Base-by-base conservation (phyloP, 257 asterid species). In the Phtheirospermum japonicum region DNA sequence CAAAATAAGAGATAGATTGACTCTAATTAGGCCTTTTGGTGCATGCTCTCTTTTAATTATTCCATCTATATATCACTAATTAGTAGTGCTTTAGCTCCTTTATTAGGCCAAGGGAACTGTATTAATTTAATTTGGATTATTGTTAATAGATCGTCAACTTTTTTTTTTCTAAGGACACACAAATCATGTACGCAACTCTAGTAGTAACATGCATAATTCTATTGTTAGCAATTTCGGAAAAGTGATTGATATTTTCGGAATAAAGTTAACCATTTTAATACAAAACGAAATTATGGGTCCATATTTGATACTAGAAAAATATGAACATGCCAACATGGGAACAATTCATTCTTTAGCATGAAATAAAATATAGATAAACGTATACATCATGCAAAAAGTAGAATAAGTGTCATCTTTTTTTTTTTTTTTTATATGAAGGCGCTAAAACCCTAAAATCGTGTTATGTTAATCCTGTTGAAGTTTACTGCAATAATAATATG, bases 201-300 rank as follows among this genome's bases (percentile, higher is more conserved):
- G 16, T 5, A 17, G n/a, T 28, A 62, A 55, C 71, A 16, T 45
- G 37, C 31, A 12, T 43, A 42, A 7, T 31, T 57, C 63, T 7
- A 66, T 23, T 23, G 28, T 39, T 49, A 19, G 42, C 42, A 2
- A 60, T 32, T 10, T 53, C 32, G 7, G 43, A 61, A 51, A 8
- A 39, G 57, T 60, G 68, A 30, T 40, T 6, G n/a, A 26, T 16
- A 52, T 39, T 51, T 30, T 61, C 30, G 57, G 57, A 42, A 68
- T 59, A 60, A 59, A 68, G 51, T 37, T 2, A 16, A 30, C 28
- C 45, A 59, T 16, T 28, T 51, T 50, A 40, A 33, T 68, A 50
- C 65, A 32, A n/a, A n/a, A n/a, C n/a, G n/a, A 7, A 39, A 10
- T 10, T 39, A 8, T 39, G 12, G 14, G 48, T 11, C 34, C 34